These are phyloP conservation scores for Piloderma croceum DNA, from an alignment of 768 basidiomycete genomes.

Conservation along the genomic window DNA sequence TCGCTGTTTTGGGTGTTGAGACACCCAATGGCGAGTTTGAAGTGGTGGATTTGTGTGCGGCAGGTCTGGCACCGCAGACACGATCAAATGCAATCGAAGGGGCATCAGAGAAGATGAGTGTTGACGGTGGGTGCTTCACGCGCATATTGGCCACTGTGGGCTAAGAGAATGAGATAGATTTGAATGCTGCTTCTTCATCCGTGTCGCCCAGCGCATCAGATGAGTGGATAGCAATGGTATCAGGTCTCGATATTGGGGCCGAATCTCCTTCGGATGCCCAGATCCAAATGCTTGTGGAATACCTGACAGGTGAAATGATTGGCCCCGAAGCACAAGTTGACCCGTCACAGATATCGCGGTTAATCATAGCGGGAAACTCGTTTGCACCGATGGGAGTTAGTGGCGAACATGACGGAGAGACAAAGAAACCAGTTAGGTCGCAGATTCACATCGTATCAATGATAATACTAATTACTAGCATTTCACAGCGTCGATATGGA, in stretches of 20 bases:
- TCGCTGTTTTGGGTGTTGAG: slow-evolving; percentile 87
- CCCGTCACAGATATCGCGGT: slow-evolving; percentile 69
- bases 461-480: slow-evolving; percentile 7
- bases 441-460: slow-evolving; percentile 1
- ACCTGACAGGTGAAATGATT: slow-evolving; percentile 80
- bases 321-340: slow-evolving; percentile 56
- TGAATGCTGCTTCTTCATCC: background rate
- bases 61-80: slow-evolving; percentile 72
- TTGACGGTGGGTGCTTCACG: slow-evolving; percentile 48
- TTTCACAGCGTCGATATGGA: slow-evolving; percentile 54
- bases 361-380: slow-evolving; percentile 90
- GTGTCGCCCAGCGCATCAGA: no score
- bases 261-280: slow-evolving; percentile 59
- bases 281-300: slow-evolving; percentile 85
- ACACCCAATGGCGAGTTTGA: slow-evolving; percentile 89
- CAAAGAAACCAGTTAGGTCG: slow-evolving; percentile 51
- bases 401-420: slow-evolving; percentile 34
- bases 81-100: slow-evolving; percentile 20
- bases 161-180: background rate
- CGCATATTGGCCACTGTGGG: background rate
- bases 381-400: slow-evolving; percentile 44
- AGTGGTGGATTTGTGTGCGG: slow-evolving; percentile 81
- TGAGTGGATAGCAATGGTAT: slow-evolving; percentile 81
- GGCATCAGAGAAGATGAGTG: slow-evolving; percentile 48
- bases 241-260: slow-evolving; percentile 78